Percentiles rank a stretch among this genome's conserved stretches.
These are phyloP conservation scores for Afroboletus lepidellus DNA, from an alignment of 1,284 basidiomycete species.

Conservation along the genomic window DNA sequence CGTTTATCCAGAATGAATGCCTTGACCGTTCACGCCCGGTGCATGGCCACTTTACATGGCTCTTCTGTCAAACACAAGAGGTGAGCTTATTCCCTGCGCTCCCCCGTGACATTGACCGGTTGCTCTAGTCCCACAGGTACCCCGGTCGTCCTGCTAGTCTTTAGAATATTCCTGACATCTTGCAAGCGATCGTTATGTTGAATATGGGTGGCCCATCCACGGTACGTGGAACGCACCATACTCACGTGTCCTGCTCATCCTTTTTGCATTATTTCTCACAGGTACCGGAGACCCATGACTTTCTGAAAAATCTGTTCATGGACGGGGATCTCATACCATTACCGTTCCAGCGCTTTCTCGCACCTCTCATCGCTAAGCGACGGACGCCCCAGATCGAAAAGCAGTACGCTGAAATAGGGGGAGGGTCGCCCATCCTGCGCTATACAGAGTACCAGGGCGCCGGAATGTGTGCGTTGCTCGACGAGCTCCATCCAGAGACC, in stretches of 20 bases:
- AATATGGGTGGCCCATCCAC: slow-evolving; percentile 99
- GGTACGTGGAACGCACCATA: slow-evolving; percentile 44
- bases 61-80: slow-evolving; percentile 18
- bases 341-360: slow-evolving; percentile 86
- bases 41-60: slow-evolving; percentile 27
- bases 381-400: slow-evolving; percentile 94
- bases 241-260: slow-evolving; percentile 2
- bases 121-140: slow-evolving; percentile 32
- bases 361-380: slow-evolving; percentile 86
- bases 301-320: slow-evolving; percentile 91
- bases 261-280: slow-evolving; percentile 33
- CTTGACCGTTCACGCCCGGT: slow-evolving; percentile 4
- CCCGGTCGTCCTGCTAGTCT: not conserved
- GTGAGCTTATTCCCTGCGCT: slow-evolving; percentile 9
- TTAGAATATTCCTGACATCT: slow-evolving; percentile 6
- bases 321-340: slow-evolving; percentile 96
- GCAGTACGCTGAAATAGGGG: slow-evolving; percentile 94
- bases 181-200: slow-evolving; percentile 87
- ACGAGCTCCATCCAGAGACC: slow-evolving; percentile 89
- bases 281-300: slow-evolving; percentile 86
- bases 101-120: slow-evolving; percentile 11
- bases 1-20: slow-evolving; percentile 3
- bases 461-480: slow-evolving; percentile 87
- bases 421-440: slow-evolving; percentile 94
- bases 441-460: slow-evolving; percentile 91